Conservation (phyloP, 2,329 filamentous ascomycete genomes). For the Aspergillus proliferans region DNA sequence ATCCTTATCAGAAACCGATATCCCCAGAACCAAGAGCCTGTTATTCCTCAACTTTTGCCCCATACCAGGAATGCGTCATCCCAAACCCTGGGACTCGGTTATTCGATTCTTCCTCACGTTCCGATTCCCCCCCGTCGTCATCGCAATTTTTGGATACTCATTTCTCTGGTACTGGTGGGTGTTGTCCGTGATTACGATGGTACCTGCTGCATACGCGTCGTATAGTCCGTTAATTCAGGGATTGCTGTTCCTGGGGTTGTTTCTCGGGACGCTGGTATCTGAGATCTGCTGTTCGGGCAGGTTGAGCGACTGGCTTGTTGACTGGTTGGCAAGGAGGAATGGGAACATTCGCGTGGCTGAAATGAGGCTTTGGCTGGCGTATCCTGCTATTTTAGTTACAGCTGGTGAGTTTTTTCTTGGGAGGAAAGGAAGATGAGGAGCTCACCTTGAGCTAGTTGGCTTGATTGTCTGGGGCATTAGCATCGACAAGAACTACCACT, state of each 20-base stretch:
- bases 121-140: slow-evolving; percentile 40
- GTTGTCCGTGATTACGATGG: slow-evolving; percentile 47
- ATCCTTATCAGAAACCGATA: slow-evolving; percentile 3
- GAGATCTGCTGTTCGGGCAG: slow-evolving; percentile 49
- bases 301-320: slow-evolving; percentile 49
- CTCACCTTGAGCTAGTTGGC: slow-evolving; percentile 30
- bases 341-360: slow-evolving; percentile 43
- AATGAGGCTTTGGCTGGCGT: slow-evolving; percentile 52
- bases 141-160: slow-evolving; percentile 46
- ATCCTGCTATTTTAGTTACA: slow-evolving; percentile 47
- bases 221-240: slow-evolving; percentile 47
- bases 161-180: slow-evolving; percentile 56
- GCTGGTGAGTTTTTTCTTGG: slow-evolving; percentile 24
- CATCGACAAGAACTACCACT: slow-evolving; percentile 49
- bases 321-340: slow-evolving; percentile 41
- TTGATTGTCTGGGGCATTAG: slow-evolving; percentile 52
- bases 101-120: slow-evolving; percentile 45
- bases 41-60: slow-evolving; percentile 42
- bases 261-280: slow-evolving; percentile 48
- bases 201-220: slow-evolving; percentile 48
- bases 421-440: not conserved
- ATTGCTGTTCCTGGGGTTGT: slow-evolving; percentile 48
- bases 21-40: slow-evolving; percentile 39
- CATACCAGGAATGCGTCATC: slow-evolving; percentile 48
- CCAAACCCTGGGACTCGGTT: slow-evolving; percentile 43